phyloP scores from a whole-genome alignment of 2,329 filamentous ascomycete genomes.

The Torrubiella hemipterigena region DNA sequence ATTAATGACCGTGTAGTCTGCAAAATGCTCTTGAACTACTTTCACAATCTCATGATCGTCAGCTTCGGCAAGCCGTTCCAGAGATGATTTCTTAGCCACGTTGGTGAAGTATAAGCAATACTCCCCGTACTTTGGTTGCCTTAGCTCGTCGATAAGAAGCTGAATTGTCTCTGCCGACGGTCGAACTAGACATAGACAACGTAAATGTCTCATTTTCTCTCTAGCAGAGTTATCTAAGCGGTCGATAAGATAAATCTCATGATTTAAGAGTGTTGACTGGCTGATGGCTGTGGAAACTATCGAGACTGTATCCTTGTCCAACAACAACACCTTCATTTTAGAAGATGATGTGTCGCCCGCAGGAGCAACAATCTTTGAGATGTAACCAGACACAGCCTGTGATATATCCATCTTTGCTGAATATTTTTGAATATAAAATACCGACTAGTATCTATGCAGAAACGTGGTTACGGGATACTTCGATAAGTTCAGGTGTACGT shows the following conservation, averaged over 20 bases:
- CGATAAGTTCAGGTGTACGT: too few species aligned
- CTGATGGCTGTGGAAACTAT: constrained; percentile 94
- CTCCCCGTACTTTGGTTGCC: constrained; percentile 94
- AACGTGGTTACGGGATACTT: too few species aligned
- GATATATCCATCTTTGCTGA: constrained; percentile 75
- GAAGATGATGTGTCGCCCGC: constrained; percentile 60
- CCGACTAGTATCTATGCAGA: too few species aligned
- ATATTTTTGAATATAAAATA: too few species aligned
- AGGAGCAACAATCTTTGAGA: constrained; percentile 82
- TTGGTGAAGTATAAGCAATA: constrained; percentile 98
- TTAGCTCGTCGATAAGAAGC: constrained; percentile 83
- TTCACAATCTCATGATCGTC: constrained; percentile 97
- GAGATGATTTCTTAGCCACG: constrained; percentile 87
- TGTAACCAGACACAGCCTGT: constrained; percentile 84
- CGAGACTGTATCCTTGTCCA: constrained; percentile 87
- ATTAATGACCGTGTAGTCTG: constrained; percentile 91
- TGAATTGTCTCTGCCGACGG: constrained; percentile 90
- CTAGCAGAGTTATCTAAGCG: constrained; percentile 79
- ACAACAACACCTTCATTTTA: constrained; percentile 96
- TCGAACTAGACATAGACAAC: constrained; percentile 85
- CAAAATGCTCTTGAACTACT: constrained; percentile 87
- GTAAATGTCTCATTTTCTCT: constrained; percentile 96
- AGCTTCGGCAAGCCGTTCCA: constrained; percentile 88
- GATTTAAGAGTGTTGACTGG: constrained; percentile 85
- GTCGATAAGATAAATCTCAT: constrained; percentile 97